These are phyloP conservation scores for Prunus armeniaca DNA, from an alignment of 306 rosid genomes.

Conservation along the genomic window DNA sequence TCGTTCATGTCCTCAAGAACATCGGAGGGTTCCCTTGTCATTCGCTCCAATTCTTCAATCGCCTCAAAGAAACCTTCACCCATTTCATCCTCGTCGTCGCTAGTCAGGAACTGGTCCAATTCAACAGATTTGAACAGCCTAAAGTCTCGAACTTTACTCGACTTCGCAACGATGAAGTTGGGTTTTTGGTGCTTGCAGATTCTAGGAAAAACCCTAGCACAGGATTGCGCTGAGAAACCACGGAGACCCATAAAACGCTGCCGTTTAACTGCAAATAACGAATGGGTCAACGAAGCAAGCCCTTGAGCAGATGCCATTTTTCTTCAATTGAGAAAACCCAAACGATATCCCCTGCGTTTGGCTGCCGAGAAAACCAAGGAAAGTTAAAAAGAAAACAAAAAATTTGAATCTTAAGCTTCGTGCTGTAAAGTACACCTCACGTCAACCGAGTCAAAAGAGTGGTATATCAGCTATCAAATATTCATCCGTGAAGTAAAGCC, in stretches of 20 bases:
- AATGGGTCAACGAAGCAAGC: constrained; percentile 40
- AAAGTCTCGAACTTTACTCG: constrained; percentile 41
- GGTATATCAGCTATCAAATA: no score
- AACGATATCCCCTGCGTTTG: background rate
- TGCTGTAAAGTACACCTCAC: constrained; percentile 6
- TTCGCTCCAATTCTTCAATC: constrained; percentile 86
- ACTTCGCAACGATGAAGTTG: constrained; percentile 23
- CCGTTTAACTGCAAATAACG: constrained; percentile 34
- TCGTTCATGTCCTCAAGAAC: constrained; percentile 91
- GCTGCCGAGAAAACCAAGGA: constrained; percentile 9
- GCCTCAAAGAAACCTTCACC: constrained; percentile 91
- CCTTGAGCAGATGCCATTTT: constrained; percentile 65
- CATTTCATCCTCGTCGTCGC: constrained; percentile 86
- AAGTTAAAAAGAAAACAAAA: background rate
- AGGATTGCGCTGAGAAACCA: constrained; percentile 27
- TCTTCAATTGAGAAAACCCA: background rate
- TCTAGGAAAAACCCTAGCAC: constrained; percentile 31
- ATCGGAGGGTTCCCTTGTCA: constrained; percentile 97
- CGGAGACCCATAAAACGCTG: constrained; percentile 25
- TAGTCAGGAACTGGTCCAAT: constrained; percentile 77
- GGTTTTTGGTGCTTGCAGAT: constrained; percentile 28
- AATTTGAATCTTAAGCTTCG: constrained; percentile 26
- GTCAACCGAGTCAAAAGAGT: constrained; percentile 3
- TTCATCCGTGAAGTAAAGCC: constrained; percentile 7
- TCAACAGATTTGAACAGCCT: constrained; percentile 64